A percentile compares a stretch with the other conserved stretches of the same genome.
Evolutionary conservation across 768 basidiomycete genomes (phyloP).

Genomic region (Hygrocybe punicea): DNA sequence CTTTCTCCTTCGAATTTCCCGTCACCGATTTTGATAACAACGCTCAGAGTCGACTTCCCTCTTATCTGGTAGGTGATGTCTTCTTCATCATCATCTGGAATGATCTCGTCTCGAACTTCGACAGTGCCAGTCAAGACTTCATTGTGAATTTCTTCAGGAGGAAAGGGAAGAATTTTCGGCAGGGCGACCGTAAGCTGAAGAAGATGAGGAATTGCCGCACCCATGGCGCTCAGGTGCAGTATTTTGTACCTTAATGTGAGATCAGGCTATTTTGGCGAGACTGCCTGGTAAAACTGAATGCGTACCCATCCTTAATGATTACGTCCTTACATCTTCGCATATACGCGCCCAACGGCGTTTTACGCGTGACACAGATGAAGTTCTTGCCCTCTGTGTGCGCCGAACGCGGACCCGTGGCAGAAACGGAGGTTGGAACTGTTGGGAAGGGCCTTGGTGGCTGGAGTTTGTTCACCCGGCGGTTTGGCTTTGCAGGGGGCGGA

Average conservation of each 20-base stretch:
- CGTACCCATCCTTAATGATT: slow-evolving; percentile 69
- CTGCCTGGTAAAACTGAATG: not conserved
- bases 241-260: slow-evolving; percentile 56
- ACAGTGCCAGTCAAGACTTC: slow-evolving; percentile 67
- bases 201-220: slow-evolving; percentile 84
- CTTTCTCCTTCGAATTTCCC: slow-evolving; percentile 25
- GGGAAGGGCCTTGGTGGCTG: slow-evolving; percentile 73
- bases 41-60: slow-evolving; percentile 63
- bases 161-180: slow-evolving; percentile 67
- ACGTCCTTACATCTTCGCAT: slow-evolving; percentile 73
- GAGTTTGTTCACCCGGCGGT: slow-evolving; percentile 55
- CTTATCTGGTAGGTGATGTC: slow-evolving; percentile 62
- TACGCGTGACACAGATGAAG: slow-evolving; percentile 74
- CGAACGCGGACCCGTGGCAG: slow-evolving; percentile 77
- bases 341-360: slow-evolving; percentile 67
- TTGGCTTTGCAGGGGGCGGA: slow-evolving; percentile 22
- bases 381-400: slow-evolving; percentile 79
- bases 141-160: slow-evolving; percentile 56
- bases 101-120: slow-evolving; percentile 73
- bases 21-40: slow-evolving; percentile 60
- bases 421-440: slow-evolving; percentile 68
- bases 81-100: slow-evolving; percentile 72
- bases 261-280: not conserved
- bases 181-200: slow-evolving; percentile 66
- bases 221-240: slow-evolving; percentile 76